A percentile compares a stretch with the other conserved stretches of the same genome.
phyloP scores from a whole-genome alignment of 2,329 filamentous ascomycete species.

The Exophiala dermatitidis region DNA sequence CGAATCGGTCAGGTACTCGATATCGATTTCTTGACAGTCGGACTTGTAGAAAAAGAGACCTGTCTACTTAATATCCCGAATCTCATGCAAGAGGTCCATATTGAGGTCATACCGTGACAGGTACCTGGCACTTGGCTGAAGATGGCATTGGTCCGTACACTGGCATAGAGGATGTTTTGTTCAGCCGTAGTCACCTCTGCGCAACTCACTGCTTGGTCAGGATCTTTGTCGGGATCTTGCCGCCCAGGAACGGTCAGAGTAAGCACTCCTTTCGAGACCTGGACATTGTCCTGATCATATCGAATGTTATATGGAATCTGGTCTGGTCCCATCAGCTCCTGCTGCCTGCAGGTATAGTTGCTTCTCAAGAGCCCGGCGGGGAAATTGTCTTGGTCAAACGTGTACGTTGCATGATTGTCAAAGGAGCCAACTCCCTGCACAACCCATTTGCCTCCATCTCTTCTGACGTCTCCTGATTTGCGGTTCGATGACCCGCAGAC shows the following conservation, averaged over 20 bases:
- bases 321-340: background rate
- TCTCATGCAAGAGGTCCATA: background rate
- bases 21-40: conserved; percentile 25
- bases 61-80: background rate
- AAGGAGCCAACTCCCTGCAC: conserved; percentile 21
- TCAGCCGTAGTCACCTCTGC: conserved; percentile 20
- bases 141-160: conserved; percentile 23
- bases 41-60: conserved; percentile 24
- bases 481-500: background rate
- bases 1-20: conserved; percentile 25
- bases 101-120: conserved; percentile 19
- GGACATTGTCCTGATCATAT: conserved; percentile 22
- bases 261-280: conserved; percentile 13
- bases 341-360: conserved; percentile 10
- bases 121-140: conserved; percentile 25
- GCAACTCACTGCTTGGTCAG: conserved; percentile 15
- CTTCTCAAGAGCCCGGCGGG: conserved; percentile 20
- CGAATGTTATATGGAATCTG: conserved; percentile 17
- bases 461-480: background rate
- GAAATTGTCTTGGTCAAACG: conserved; percentile 13
- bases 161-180: conserved; percentile 24
- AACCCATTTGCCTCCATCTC: conserved; percentile 12
- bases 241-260: conserved; percentile 21
- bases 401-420: conserved; percentile 17
- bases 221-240: conserved; percentile 7